phyloP scores from a whole-genome alignment of 2,329 filamentous ascomycete genomes.

The Didymella sp. region DNA sequence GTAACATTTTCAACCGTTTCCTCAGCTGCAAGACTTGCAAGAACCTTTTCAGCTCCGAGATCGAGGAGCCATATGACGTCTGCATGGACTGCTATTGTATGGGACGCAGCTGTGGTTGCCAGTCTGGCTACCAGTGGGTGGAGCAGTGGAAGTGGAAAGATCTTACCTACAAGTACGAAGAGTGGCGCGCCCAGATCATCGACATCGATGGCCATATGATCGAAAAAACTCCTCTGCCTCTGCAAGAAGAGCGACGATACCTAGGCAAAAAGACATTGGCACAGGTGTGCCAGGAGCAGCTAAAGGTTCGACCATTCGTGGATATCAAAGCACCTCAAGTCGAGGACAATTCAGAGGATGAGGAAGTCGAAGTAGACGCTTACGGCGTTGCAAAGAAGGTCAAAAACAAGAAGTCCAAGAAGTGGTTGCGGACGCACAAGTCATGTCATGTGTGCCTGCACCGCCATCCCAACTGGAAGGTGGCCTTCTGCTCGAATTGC shows the following conservation, averaged over 20 bases:
- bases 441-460: slow-evolving; percentile 84
- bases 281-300: slow-evolving; percentile 91
- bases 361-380: slow-evolving; percentile 68
- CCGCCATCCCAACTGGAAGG: slow-evolving; percentile 81
- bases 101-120: slow-evolving; percentile 89
- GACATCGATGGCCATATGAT: slow-evolving; percentile 71
- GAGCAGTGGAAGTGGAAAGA: slow-evolving; percentile 91
- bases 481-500: slow-evolving; percentile 81
- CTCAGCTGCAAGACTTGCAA: slow-evolving; percentile 89
- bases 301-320: slow-evolving; percentile 79
- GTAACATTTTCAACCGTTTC: slow-evolving; percentile 97
- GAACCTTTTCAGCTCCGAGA: slow-evolving; percentile 68
- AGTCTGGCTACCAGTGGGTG: slow-evolving; percentile 86
- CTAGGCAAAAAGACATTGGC: slow-evolving; percentile 80
- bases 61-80: slow-evolving; percentile 89
- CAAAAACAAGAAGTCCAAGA: slow-evolving; percentile 64
- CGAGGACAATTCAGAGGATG: slow-evolving; percentile 56
- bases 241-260: slow-evolving; percentile 72
- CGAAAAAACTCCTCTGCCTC: slow-evolving; percentile 70
- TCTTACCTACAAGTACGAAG: slow-evolving; percentile 77
- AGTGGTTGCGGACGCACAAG: slow-evolving; percentile 58
- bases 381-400: slow-evolving; percentile 69
- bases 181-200: slow-evolving; percentile 81
- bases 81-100: slow-evolving; percentile 99
- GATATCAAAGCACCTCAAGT: slow-evolving; percentile 72